Base-by-base conservation (phyloP, 225 moss, liverwort and hornwort genomes). In the Marchantia polymorpha region DNA sequence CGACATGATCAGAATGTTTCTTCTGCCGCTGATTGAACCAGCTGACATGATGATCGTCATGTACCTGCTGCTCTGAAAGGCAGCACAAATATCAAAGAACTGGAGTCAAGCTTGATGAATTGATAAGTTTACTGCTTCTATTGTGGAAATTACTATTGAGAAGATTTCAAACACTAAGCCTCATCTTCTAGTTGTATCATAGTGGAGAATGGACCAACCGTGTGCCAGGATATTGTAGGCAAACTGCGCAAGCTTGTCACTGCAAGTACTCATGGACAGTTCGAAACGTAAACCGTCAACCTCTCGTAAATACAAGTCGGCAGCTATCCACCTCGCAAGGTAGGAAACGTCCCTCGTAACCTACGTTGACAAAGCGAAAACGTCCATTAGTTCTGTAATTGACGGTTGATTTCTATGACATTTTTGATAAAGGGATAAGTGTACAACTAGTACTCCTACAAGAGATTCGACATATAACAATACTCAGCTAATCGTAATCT, bases 291-390 rank as follows among this genome's bases (percentile, higher is more conserved):
- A 76, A 50, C 92, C 90, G 73, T 95, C 94, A 72, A 93, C 85
- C 77, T 95, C 92, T 52, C 90, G 83, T 59, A 95, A 83, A 83
- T 91, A 95, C 54, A 95, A 86, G 79, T 95, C 91, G 39, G 91
- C 89, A 73, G 91, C 94, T 78, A 95, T 95, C 94, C 92, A 95
- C 75, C 90, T 91, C 27, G 92, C 92, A 61, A 95, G 63, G 71
- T 90, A 92, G 72, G 91, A 91, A 69, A 95, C 92, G 82, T 95
- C 89, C 56, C 91, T 87, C 12, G 91, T 95, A 29, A 95, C 89
- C 89, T 89, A 84, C 67, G 61, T 50, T 76, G 56, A 23, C 60
- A 8, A 55, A 29, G 23, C 54, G 23, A 23, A 52, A 52, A 73
- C 25, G 22, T 10, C 71, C 50, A 23, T 23, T 47, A 71, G 22